Base-by-base conservation (phyloP, 257 asterid genomes). In the Oldenlandia corymbosa region DNA sequence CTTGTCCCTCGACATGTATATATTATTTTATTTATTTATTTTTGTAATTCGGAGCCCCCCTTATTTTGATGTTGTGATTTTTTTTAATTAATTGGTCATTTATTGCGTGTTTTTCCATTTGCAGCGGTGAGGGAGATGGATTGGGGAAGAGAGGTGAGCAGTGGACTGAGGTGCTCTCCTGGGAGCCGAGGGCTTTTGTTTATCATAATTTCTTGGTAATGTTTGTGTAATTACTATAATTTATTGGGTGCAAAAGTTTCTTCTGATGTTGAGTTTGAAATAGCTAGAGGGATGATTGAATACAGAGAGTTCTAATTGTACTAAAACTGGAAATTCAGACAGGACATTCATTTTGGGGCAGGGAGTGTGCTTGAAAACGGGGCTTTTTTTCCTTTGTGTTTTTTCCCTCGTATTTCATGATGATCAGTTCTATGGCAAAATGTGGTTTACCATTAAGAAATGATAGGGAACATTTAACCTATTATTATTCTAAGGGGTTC, bases 151-250 rank as follows among this genome's bases (percentile, higher is more conserved):
- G 82, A 72, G 79, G 74, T 14, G 86, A 83, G 5, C 89, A 83
- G 66, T 88, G 96, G 96, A 76, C 83, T 24, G 89, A 88, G 72
- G 62, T 88, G 64, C 79, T 88, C 7, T 81, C 96, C 17, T 88
- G 91, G 91, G 84, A 88, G 78, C 94, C 96, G 5, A 75, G 94
- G 67, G 94, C 94, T 47, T 88, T 77, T 66, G 5, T 85, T 52
- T 85, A 83, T 71, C 96, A 88, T 71, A 83, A 85, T 80, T 88
- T 88, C 65, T 75, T 88, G 96, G 96, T 85, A 68, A 75, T 83
- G 17, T 66, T 72, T 24, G 24, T 20, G 20, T 52, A 0, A n/a
- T n/a, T n/a, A n/a, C n/a, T n/a, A n/a, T 34, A 34, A 34, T 34
- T 34, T 34, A 4, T 3, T 34, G 4, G 39, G 39, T 34, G 39